Percentiles rank a stretch among this genome's conserved stretches.
Evolutionary conservation across 192 early-diverging fungal genomes (phyloP).

Genomic region (Martensiomyces pterosporus): DNA sequence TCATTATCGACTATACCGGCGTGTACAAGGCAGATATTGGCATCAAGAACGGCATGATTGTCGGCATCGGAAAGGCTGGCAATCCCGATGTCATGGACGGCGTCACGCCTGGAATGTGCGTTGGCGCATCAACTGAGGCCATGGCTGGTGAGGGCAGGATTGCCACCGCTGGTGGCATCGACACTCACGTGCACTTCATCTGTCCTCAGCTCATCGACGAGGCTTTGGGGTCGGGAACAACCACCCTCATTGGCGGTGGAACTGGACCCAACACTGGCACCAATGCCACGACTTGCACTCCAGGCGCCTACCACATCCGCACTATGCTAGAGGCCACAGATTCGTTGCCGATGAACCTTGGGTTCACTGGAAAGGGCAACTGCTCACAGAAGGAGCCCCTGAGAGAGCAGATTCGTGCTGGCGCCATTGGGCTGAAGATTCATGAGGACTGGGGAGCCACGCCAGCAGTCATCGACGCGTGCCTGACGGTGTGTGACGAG

Average conservation of each 20-base stretch:
- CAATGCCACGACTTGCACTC: conserved; percentile 95
- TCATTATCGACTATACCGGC: conserved; percentile 90
- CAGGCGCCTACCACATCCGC: conserved; percentile 75
- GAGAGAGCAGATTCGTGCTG: conserved; percentile 79
- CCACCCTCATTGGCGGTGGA: conserved; percentile 85
- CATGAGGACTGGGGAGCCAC: conserved; percentile 98
- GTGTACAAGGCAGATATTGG: conserved; percentile 99
- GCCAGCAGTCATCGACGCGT: conserved; percentile 88
- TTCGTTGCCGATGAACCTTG: conserved; percentile 85
- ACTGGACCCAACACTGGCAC: conserved; percentile 96
- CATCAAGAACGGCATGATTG: conserved; percentile 78
- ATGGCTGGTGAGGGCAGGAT: conserved; percentile 89
- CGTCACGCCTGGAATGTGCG: conserved; percentile 82
- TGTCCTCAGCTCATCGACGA: conserved; percentile 87
- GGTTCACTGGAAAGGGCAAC: conserved; percentile 96
- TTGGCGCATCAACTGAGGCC: conserved; percentile 87
- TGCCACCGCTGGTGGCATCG: conserved; percentile 89
- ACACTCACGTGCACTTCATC: conserved; percentile 95
- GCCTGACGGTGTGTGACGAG: conserved; percentile 78
- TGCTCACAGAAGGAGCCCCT: conserved; percentile 61
- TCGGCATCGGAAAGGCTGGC: conserved; percentile 94
- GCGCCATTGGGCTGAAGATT: conserved; percentile 84
- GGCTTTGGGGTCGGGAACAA: conserved; percentile 73
- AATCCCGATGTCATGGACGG: conserved; percentile 97
- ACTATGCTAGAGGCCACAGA: conserved; percentile 91